A percentile compares a stretch with the other conserved stretches of the same genome.
Evolutionary conservation across 2,329 filamentous ascomycete genomes (phyloP).

Genomic region (Diaporthe sp.): DNA sequence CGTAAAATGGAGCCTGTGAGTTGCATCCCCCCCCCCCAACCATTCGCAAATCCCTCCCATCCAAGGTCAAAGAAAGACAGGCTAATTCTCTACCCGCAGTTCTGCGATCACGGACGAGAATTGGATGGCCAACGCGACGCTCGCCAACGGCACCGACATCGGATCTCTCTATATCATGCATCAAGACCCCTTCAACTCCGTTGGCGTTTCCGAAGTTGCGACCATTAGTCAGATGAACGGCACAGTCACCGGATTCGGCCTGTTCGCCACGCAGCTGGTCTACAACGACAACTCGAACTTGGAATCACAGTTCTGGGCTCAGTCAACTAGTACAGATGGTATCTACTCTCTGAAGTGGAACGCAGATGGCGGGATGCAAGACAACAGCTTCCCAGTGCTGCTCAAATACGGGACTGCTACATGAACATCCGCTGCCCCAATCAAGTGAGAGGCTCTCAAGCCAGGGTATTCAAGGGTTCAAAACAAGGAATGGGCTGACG

Average conservation of each 20-base stretch:
- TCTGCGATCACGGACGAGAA: conserved; percentile 42
- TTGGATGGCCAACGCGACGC: conserved; percentile 44
- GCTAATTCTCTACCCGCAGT: neutral
- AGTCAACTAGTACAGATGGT: conserved; percentile 31
- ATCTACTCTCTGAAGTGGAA: conserved; percentile 31
- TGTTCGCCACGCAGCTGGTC: conserved; percentile 45
- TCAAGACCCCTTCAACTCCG: conserved; percentile 12
- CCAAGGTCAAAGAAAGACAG: neutral
- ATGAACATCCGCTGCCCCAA: neutral
- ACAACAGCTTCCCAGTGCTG: conserved; percentile 16
- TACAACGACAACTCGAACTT: conserved; percentile 44
- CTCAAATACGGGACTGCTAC: conserved; percentile 10
- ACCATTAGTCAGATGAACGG: conserved; percentile 41
- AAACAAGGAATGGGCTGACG: neutral
- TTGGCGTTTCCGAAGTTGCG: conserved; percentile 29
- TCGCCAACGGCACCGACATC: conserved; percentile 42
- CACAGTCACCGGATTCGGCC: conserved; percentile 44
- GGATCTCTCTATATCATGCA: conserved; percentile 42
- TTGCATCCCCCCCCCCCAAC: no score
- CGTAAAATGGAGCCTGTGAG: conserved; percentile 11
- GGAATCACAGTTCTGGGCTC: conserved; percentile 45
- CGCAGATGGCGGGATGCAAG: conserved; percentile 4
- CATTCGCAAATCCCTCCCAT: neutral
- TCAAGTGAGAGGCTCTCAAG: rapidly evolving
- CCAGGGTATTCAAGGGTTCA: no score